Evolutionary conservation across 192 early-diverging fungal genomes (phyloP).

Genomic region (Coemansia guatemalensis): DNA sequence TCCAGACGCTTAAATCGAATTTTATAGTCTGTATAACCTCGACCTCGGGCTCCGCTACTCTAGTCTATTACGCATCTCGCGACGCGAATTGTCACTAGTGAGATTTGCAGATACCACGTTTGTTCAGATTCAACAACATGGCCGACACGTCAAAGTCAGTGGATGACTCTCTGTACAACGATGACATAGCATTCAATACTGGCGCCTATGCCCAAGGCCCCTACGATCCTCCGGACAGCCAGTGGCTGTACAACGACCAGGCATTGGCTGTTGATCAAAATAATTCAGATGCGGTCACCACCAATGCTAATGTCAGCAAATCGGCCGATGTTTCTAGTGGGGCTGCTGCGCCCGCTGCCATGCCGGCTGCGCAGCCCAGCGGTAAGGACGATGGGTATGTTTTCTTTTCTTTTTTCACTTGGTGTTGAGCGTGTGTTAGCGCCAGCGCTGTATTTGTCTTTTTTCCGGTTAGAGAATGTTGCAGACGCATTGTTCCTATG

Average conservation of each 20-base stretch:
- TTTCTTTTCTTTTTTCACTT: slow-evolving; percentile 24
- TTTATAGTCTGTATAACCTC: neutral
- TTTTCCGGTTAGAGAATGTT: neutral
- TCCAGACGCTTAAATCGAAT: neutral
- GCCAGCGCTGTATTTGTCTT: slow-evolving; percentile 11
- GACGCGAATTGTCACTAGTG: neutral
- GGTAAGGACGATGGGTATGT: slow-evolving; percentile 49
- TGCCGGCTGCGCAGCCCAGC: neutral
- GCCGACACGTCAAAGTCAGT: slow-evolving; percentile 14
- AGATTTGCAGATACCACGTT: neutral
- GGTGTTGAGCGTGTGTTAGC: slow-evolving; percentile 11
- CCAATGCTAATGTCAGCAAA: neutral
- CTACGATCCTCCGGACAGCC: slow-evolving; percentile 19
- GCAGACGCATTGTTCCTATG: neutral
- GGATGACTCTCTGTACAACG: slow-evolving; percentile 40
- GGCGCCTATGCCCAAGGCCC: slow-evolving; percentile 11
- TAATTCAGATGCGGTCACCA: neutral
- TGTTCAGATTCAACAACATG: slow-evolving; percentile 15
- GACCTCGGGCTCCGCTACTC: neutral
- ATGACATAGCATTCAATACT: slow-evolving; percentile 17
- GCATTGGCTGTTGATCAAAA: slow-evolving; percentile 6
- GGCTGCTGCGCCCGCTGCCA: neutral
- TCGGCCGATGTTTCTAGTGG: neutral
- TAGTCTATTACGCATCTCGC: neutral
- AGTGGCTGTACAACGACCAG: slow-evolving; percentile 48